Base-by-base conservation (phyloP, 352 stramenopile genomes). In the Blastocystis sp. region DNA sequence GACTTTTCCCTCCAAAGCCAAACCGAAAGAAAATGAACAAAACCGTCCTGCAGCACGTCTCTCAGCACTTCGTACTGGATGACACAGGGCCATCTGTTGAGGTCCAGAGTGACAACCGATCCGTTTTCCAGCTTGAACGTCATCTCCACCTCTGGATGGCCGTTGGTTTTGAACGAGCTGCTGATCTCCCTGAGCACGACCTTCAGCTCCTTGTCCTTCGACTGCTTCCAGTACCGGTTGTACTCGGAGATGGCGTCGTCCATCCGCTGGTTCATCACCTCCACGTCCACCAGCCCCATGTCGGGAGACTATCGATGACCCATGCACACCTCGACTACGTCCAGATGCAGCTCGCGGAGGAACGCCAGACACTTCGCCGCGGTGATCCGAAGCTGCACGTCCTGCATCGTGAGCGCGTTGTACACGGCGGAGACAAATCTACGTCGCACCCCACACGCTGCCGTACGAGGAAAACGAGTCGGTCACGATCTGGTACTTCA, bases 141-240 rank as follows among this genome's bases (percentile, higher is more conserved):
- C 11, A 68, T 16, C n/a, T 85, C 20, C 3, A 85, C 1, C 4
- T 68, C 39, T 11, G 73, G 73, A 69, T 85, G 73, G 5, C 73
- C 47, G 56, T 68, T 37, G 13, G 24, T 24, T 3, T 18, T 9
- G 56, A 50, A 85, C 7, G 47, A n/a, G 9, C 53, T 30, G 18
- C 34, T 24, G n/a, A 85, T 65, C 54, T 85, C 73, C 7, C 73
- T n/a, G 34, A 85, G n/a, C 18, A 66, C 39, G 53, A 54, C 68
- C 50, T 85, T 85, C 73, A 54, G 37, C 20, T 85, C 73, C 50
- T 85, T 85, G 50, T 85, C 73, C 56, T 47, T 85, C 34, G 73
- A 85, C n/a, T 65, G 43, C 56, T 85, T 85, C 73, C 73, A 85
- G 56, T 68, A 68, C 11, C 73, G 73, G 47, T 85, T 47, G 41